Evolutionary conservation across 2,329 filamentous ascomycete genomes (phyloP).

Genomic region (Triangularia verruculosa): DNA sequence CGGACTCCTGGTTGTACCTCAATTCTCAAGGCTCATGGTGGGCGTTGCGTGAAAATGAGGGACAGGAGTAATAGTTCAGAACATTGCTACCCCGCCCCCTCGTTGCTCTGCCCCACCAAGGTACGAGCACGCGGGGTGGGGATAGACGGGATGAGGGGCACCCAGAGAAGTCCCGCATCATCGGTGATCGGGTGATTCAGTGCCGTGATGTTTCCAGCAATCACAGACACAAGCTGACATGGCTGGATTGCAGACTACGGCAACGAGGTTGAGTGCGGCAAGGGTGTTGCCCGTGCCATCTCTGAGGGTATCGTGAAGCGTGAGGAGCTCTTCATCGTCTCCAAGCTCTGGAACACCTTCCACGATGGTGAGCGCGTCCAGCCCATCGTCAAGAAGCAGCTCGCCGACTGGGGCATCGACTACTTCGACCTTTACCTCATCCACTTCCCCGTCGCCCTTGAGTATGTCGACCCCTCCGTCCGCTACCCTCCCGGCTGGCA

Average conservation of each 20-base stretch:
- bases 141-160: constrained; percentile 5
- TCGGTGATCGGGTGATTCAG: constrained; percentile 17
- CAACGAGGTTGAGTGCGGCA: constrained; percentile 74
- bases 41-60: constrained; percentile 9
- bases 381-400: constrained; percentile 72
- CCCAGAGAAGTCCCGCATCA: constrained; percentile 7
- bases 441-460: constrained; percentile 84
- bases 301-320: constrained; percentile 78
- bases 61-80: constrained; percentile 4
- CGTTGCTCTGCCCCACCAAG: constrained; percentile 21
- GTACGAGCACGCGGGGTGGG: constrained; percentile 5
- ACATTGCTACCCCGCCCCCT: constrained; percentile 26
- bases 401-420: constrained; percentile 78
- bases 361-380: constrained; percentile 76
- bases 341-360: constrained; percentile 92
- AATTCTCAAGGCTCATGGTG: constrained; percentile 1
- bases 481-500: constrained; percentile 80
- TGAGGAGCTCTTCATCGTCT: constrained; percentile 86
- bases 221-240: constrained; percentile 11
- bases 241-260: constrained; percentile 63
- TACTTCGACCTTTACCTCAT: constrained; percentile 90
- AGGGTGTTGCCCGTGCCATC: constrained; percentile 76
- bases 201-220: neutral
- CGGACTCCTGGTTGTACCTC: neutral
- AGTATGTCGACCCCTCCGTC: constrained; percentile 76